phyloP scores from a whole-genome alignment of 2,329 filamentous ascomycete species.

The Truncatella angustata region DNA sequence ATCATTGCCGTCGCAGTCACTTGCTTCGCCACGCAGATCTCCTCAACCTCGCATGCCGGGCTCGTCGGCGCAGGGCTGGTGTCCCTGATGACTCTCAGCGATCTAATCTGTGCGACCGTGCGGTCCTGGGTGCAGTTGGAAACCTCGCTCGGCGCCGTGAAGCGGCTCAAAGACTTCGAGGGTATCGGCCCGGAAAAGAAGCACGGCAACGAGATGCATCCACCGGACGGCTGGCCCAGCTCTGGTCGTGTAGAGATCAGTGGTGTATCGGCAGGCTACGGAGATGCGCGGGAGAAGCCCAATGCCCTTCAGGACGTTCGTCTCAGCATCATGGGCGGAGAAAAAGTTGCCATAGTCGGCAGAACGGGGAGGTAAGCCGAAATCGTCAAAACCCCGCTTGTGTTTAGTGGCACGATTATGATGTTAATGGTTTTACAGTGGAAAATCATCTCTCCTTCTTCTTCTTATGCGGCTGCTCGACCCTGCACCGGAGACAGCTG shows the following conservation, averaged over 20 bases:
- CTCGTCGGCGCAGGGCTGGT: constrained; percentile 21
- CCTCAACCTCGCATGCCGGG: constrained; percentile 25
- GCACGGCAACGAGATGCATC: constrained; percentile 15
- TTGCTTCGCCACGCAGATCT: constrained; percentile 19
- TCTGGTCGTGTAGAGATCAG: constrained; percentile 28
- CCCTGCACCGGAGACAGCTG: constrained; percentile 21
- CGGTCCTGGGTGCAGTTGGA: constrained; percentile 23
- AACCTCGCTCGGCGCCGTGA: constrained; percentile 23
- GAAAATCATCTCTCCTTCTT: constrained; percentile 42
- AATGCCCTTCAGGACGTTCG: neutral
- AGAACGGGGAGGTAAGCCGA: constrained; percentile 14
- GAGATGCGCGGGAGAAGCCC: neutral
- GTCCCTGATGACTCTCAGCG: constrained; percentile 19
- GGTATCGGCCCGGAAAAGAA: constrained; percentile 20
- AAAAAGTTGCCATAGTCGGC: constrained; percentile 16
- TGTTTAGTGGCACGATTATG: too few species aligned
- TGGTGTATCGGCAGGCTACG: constrained; percentile 34
- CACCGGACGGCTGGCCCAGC: constrained; percentile 28
- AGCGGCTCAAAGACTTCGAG: constrained; percentile 20
- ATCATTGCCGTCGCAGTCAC: constrained; percentile 26
- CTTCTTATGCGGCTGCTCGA: constrained; percentile 41
- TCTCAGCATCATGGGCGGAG: constrained; percentile 5
- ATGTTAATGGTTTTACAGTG: constrained; percentile 23
- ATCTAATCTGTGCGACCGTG: constrained; percentile 7
- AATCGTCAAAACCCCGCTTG: neutral